Base-by-base conservation (phyloP, 1,139 yeast genomes). In the Entelexis paramagnoliae region DNA sequence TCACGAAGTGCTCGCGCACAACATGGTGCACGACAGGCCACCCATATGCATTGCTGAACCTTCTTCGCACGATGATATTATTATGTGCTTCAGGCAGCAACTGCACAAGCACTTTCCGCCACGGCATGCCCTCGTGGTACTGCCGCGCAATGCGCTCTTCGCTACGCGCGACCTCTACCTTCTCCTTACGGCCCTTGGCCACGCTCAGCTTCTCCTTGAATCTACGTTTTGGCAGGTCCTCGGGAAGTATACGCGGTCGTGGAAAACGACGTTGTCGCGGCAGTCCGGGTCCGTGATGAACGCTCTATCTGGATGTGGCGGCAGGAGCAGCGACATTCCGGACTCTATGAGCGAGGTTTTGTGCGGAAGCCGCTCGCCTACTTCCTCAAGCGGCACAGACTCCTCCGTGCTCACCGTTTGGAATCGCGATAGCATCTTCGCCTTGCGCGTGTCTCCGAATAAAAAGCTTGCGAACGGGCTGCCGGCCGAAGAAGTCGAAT, bases 51-150 rank as follows among this genome's bases (percentile, higher is more conserved):
- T 91, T 91, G 11, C 95, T 81, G 71, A 86, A 91, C 55, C 89
- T 70, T 60, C 99, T 73, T 57, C 99, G 71, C 1, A 91, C 98
- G 33, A 86, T 74, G 48, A 91, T 89, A 62, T 89, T 93, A 64
- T 91, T 91, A 63, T 91, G 99, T 0, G 99, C 96, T 67, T 91
- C 99, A 0, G 96, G 96, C 57, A 80, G 79, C 54, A 93, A 69
- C 48, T 79, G 78, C 1, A 89, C 96, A 30, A 93, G 68, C 1
- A 93, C 96, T 66, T 91, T 91, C 45, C 97, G 73, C 99, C 99
- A 91, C 4, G 77, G 68, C 86, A 88, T 78, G 8, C 77, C 80
- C 53, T 77, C 75, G 65, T 93, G 98, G 81, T 95, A 91, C 52
- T 80, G 81, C 46, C 95, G 70, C 0, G 98, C 98, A 51, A 91